Percentiles rank a stretch among this genome's conserved stretches.
Conservation (phyloP, 2,329 filamentous ascomycete genomes). For the Helotiales sp. region DNA sequence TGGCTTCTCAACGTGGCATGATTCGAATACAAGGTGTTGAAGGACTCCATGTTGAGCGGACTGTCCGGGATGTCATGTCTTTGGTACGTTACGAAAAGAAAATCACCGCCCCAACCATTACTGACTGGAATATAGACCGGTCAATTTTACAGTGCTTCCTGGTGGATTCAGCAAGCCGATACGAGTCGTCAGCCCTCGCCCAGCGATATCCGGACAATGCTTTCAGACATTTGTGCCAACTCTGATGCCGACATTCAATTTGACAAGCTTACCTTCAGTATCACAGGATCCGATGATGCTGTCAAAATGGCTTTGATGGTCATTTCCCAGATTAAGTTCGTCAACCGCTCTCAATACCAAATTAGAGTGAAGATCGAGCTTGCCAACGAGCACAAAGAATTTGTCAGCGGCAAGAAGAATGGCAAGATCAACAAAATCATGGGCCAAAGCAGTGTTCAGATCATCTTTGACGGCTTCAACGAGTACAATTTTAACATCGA, state of each 20-base stretch:
- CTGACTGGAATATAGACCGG: conserved; percentile 62
- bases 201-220: conserved; percentile 80
- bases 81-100: conserved; percentile 58
- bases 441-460: conserved; percentile 98
- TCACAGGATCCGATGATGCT: conserved; percentile 93
- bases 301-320: conserved; percentile 95
- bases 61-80: conserved; percentile 93
- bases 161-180: conserved; percentile 86
- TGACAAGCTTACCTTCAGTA: conserved; percentile 89
- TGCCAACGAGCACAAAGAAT: conserved; percentile 99
- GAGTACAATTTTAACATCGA: conserved; percentile 99
- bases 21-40: conserved; percentile 92
- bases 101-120: background rate
- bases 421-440: conserved; percentile 99
- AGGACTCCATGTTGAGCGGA: conserved; percentile 90
- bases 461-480: conserved; percentile 98
- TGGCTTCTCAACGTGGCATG: conserved; percentile 81
- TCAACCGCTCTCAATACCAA: conserved; percentile 83
- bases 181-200: conserved; percentile 58
- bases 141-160: conserved; percentile 96
- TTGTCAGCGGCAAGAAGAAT: conserved; percentile 99
- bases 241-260: conserved; percentile 94
- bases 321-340: conserved; percentile 87
- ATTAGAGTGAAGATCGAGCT: conserved; percentile 98
- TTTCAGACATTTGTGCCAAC: conserved; percentile 93